Evolutionary conservation across 2,329 filamentous ascomycete genomes (phyloP).

Genomic region (Trichoderma afroharzianum): DNA sequence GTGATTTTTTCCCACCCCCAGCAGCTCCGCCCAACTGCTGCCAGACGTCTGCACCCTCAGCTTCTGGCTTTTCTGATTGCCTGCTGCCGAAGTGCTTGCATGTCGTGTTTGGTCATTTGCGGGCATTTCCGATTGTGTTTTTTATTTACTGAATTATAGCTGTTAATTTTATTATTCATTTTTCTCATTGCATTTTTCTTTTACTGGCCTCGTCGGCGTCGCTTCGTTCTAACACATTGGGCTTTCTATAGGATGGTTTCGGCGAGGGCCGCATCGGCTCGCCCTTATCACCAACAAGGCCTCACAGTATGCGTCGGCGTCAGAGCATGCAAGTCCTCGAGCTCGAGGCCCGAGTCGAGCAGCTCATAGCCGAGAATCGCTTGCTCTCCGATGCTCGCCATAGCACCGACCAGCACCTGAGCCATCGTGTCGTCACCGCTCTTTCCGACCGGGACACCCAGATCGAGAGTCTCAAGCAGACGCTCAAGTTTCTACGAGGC

Average conservation of each 20-base stretch:
- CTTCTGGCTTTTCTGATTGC: slow-evolving; percentile 14
- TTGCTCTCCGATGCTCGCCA: slow-evolving; percentile 69
- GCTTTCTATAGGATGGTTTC: slow-evolving; percentile 70
- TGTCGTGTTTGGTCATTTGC: slow-evolving; percentile 12
- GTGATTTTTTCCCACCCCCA: slow-evolving; percentile 12
- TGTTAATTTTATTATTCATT: neutral
- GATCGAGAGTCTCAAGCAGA: slow-evolving; percentile 76
- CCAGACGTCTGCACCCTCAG: slow-evolving; percentile 5
- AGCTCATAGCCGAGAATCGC: slow-evolving; percentile 81
- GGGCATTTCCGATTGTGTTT: neutral
- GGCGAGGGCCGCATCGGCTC: slow-evolving; percentile 84
- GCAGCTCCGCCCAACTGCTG: slow-evolving; percentile 2
- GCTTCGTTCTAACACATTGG: slow-evolving; percentile 5
- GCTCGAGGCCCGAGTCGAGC: slow-evolving; percentile 79
- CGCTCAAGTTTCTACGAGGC: slow-evolving; percentile 73
- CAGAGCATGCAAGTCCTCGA: slow-evolving; percentile 98
- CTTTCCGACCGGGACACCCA: slow-evolving; percentile 81
- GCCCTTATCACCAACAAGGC: slow-evolving; percentile 86
- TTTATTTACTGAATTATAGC: neutral
- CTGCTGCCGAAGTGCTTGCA: slow-evolving; percentile 16
- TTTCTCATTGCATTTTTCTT: neutral
- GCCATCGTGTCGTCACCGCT: slow-evolving; percentile 63
- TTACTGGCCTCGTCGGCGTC: neutral
- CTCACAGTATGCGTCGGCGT: slow-evolving; percentile 91
- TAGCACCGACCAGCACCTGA: slow-evolving; percentile 63